Evolutionary conservation across 345 rosid genomes (phyloP).

Genomic region (Citrus unshiu): DNA sequence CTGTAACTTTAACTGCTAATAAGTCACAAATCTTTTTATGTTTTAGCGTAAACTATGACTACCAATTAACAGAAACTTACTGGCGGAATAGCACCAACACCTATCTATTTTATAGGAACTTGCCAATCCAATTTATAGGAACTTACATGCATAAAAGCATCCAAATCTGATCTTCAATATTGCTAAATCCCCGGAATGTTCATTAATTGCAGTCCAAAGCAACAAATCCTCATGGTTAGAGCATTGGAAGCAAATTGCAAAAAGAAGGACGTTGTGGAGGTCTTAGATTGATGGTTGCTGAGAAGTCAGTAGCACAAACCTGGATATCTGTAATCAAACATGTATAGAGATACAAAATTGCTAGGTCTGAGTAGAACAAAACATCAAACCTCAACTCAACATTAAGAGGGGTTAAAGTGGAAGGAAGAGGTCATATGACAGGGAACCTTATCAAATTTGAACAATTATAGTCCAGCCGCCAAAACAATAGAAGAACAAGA

Average conservation of each 20-base stretch:
- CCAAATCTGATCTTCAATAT: not conserved
- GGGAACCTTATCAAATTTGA: not conserved
- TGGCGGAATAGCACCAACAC: not conserved
- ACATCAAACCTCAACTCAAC: not conserved
- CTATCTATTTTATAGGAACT: not conserved
- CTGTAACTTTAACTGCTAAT: not conserved
- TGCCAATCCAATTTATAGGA: not conserved
- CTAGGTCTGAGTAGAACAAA: not conserved
- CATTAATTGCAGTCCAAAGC: not conserved
- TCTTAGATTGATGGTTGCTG: not conserved
- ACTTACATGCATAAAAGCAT: constrained; percentile 1
- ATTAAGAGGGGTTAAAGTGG: not conserved
- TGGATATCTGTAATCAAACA: not conserved
- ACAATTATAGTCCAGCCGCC: not conserved
- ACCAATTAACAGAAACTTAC: not conserved
- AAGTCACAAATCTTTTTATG: not conserved
- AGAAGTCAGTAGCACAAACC: not conserved
- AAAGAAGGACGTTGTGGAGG: not conserved
- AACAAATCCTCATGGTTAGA: not conserved
- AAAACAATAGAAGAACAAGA: not conserved
- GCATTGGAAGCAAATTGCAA: not conserved
- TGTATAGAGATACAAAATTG: not conserved
- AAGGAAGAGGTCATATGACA: not conserved
- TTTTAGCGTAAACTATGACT: not conserved
- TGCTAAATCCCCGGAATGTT: not conserved